Base-by-base conservation (phyloP, 768 basidiomycete species). In the Xerocomellus dryophilus region DNA sequence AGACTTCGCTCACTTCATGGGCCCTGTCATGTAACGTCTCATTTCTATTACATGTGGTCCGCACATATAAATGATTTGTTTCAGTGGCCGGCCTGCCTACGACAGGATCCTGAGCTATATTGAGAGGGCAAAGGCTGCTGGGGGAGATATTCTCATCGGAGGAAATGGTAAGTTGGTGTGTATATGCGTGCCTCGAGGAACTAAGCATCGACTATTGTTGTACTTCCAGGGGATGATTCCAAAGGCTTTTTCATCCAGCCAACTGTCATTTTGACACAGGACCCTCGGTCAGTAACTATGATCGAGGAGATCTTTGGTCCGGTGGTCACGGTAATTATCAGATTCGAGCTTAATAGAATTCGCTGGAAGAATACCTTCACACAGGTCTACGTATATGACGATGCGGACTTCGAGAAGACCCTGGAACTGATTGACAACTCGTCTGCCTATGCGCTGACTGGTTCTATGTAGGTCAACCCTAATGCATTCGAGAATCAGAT, bases 251-350 rank as follows among this genome's bases (percentile, higher is more conserved):
- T 87, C 71, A 77, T 99, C 54, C 84, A 94, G 69, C 97, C 97
- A 4, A 99, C 97, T 8, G 84, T 98, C 53, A 95, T 99, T 64
- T 73, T 92, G 55, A 96, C 88, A 62, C 89, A 90, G 66, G 92
- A 98, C 68, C 93, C 97, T 38, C 82, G 82, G 56, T 89, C 85
- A 2, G 72, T 95, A 41, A 95, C 94, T 2, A 90, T 99, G 83
- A 81, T 81, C 7, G 91, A 98, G 61, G 97, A 99, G 74, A 90
- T 99, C 63, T 98, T 99, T 63, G 97, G 97, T 1, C 97, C 97
- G 23, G 95, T 98, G 34, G 63, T 98, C 48, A 96, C 95, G 34
- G 92, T 91, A 65, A 58, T 36, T 59, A 45, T 76, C 63, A n/a
- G 40, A 38, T 36, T 43, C 7, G 5, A 34, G 35, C 23, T 29